Evolutionary conservation across 345 rosid species (phyloP), one percentile per base, ranked within the genome.

Genomic region (Citrus sp.): DNA sequence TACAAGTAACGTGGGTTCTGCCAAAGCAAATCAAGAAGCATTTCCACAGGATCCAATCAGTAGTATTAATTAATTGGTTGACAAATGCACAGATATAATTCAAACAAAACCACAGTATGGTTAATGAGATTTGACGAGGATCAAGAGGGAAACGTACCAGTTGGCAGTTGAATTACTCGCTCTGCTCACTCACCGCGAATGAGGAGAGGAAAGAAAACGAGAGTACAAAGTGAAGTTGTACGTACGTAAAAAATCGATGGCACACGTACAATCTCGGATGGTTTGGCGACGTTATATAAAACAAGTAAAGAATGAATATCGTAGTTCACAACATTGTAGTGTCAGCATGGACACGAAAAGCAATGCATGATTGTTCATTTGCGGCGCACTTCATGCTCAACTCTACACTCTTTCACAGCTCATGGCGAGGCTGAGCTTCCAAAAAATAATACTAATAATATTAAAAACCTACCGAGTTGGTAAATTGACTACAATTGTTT

Each of bases 351-450:
- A 54, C 77, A 74, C 83, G 58, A 34, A 81, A 22, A 73, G 51
- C 83, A 37, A 83, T 70, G 86, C 81, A 83, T 6, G 28, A 49
- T 27, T 49, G 74, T 75, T 83, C 81, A 66, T 82, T 89, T 83
- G 86, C 88, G 88, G 88, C 89, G 90, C 77, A 86, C 90, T 86
- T 82, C 76, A 85, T 80, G 89, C 90, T 59, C 66, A 84, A 32
- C 59, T 40, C 46, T 73, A 28, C 38, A 58, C 82, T 56, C 61
- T 35, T 60, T 62, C 70, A 78, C 77, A 59, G 30, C 73, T 70
- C 81, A 82, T 69, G 70, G 12, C 3, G 51, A 46, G 51, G 51
- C 18, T 60, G 1, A 59, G 22, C 38, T 58, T 34, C 32, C 51
- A 3, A 13, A 46, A 25, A 10, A 25, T 1, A 19, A 32, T 13